Evolutionary conservation across 345 rosid species (phyloP).

Genomic region (Turnera subulata): DNA sequence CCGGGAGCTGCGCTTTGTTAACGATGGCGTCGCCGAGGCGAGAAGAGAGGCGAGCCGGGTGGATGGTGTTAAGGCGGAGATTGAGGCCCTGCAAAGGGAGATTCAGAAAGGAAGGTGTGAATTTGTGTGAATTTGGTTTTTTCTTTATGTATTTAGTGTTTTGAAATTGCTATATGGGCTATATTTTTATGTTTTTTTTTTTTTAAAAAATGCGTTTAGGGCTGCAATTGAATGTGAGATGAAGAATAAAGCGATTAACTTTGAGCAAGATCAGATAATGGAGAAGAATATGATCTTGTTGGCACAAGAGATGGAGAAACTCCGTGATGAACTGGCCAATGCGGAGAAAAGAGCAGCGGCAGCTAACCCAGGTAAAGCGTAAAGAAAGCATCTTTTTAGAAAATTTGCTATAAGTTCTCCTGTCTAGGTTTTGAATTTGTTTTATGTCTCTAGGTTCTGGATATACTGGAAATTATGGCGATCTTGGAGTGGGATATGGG

Average conservation of each 20-base stretch:
- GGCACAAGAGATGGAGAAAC: constrained; percentile 48
- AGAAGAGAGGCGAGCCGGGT: constrained; percentile 42
- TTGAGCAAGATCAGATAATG: constrained; percentile 56
- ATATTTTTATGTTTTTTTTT: background rate
- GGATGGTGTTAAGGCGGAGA: constrained; percentile 40
- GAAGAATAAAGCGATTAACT: constrained; percentile 58
- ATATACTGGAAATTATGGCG: constrained; percentile 41
- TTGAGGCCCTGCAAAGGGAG: constrained; percentile 46
- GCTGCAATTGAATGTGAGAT: constrained; percentile 73
- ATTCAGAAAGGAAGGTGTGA: constrained; percentile 70
- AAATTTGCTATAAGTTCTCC: no score
- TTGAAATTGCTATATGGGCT: no score
- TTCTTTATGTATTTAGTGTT: no score
- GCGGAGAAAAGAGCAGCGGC: constrained; percentile 46
- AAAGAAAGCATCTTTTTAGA: no score
- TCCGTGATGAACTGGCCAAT: constrained; percentile 40
- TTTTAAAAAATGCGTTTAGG: constrained; percentile 33
- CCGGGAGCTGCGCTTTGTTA: constrained; percentile 36
- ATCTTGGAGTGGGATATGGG: constrained; percentile 34
- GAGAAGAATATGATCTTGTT: constrained; percentile 48
- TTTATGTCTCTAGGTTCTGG: constrained; percentile 30
- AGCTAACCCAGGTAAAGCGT: constrained; percentile 50
- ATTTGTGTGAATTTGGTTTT: background rate
- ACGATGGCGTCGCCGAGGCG: constrained; percentile 43
- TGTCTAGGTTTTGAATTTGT: constrained; percentile 4